phyloP scores from a whole-genome alignment of 306 rosid species.

The Neltuma alba region DNA sequence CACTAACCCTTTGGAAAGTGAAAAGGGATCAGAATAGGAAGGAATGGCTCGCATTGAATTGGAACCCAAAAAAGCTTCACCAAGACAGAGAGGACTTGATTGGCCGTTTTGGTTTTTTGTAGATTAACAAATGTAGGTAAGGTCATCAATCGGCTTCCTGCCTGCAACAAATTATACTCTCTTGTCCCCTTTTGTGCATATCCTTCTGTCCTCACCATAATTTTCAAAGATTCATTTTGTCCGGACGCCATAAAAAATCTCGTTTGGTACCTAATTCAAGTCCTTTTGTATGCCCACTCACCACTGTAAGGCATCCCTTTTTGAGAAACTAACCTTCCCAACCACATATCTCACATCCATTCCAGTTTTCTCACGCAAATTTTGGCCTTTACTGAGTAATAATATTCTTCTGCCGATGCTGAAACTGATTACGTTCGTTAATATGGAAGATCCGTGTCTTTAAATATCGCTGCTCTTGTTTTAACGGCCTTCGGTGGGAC shows the following conservation, averaged over 20 bases:
- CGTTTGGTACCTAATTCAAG: constrained; percentile 21
- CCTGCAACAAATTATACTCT: constrained; percentile 19
- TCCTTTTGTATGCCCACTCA: constrained; percentile 1
- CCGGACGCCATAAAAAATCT: background rate
- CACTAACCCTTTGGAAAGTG: constrained; percentile 15
- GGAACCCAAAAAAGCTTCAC: constrained; percentile 25
- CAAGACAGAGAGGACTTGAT: constrained; percentile 3
- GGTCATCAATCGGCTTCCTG: constrained; percentile 25
- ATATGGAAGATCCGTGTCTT: background rate
- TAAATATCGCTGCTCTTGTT: background rate
- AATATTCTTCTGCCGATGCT: background rate
- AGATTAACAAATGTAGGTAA: background rate
- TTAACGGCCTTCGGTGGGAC: background rate
- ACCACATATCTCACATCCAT: background rate
- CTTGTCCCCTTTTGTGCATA: constrained; percentile 32
- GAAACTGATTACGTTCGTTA: background rate
- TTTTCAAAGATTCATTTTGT: constrained; percentile 34
- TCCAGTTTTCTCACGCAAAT: background rate
- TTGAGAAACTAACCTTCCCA: constrained; percentile 5
- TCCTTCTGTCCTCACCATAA: constrained; percentile 16
- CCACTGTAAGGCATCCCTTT: background rate
- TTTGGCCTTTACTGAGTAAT: background rate
- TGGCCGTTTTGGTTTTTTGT: background rate
- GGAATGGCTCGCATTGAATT: constrained; percentile 16
- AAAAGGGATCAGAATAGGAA: background rate